phyloP scores from a whole-genome alignment of 176 grass and related monocot species.

The Microstegium vimineum region DNA sequence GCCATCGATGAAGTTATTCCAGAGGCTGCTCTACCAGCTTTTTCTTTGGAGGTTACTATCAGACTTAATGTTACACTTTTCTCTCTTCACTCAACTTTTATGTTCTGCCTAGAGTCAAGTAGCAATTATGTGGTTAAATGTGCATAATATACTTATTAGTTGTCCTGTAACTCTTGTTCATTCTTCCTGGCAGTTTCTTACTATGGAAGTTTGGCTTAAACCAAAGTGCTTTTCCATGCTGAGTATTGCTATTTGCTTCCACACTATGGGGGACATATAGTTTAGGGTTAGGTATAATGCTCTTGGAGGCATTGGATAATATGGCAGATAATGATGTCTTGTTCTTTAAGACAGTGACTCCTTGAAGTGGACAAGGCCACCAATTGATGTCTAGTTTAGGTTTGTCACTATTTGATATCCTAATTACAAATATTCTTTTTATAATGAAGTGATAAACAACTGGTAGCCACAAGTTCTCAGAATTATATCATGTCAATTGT shows the following conservation, averaged over 20 bases:
- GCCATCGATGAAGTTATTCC: slow-evolving; percentile 82
- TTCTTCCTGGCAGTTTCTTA: background rate
- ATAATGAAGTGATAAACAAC: slow-evolving; percentile 3
- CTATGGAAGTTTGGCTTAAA: slow-evolving; percentile 23
- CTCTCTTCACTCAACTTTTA: slow-evolving; percentile 5
- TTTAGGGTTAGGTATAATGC: background rate
- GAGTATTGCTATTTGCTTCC: slow-evolving; percentile 11
- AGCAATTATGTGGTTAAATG: slow-evolving; percentile 12
- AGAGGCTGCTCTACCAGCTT: slow-evolving; percentile 90
- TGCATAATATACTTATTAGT: background rate
- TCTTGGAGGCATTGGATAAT: background rate
- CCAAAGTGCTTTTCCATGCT: background rate
- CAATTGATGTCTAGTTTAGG: background rate
- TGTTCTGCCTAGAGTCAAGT: slow-evolving; percentile 32
- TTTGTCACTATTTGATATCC: background rate
- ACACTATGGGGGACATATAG: background rate
- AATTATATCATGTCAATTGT: slow-evolving; percentile 1
- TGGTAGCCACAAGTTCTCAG: slow-evolving; percentile 6
- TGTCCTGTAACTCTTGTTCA: background rate
- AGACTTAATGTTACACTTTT: slow-evolving; percentile 22
- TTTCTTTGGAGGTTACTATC: slow-evolving; percentile 80
- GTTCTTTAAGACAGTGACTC: background rate
- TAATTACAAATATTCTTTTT: slow-evolving; percentile 5
- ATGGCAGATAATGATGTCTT: slow-evolving; percentile 2
- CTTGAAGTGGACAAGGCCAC: background rate